These are phyloP conservation scores for Trichomonascaceae sp. DNA, from an alignment of 1,139 yeast species.

Conservation along the genomic window DNA sequence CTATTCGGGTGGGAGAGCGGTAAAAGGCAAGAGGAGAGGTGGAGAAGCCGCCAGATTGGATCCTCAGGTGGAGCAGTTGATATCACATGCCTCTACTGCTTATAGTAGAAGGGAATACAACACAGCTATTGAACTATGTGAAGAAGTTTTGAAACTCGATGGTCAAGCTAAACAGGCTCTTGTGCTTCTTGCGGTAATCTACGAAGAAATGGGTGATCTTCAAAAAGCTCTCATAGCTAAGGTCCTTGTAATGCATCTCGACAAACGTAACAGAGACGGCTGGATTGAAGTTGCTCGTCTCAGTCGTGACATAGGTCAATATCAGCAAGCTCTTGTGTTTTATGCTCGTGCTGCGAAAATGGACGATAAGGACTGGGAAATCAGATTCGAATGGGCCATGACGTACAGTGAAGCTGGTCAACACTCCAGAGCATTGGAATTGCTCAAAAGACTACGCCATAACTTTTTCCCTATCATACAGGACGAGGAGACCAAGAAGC, in stretches of 20 bases:
- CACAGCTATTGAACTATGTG: slow-evolving; percentile 58
- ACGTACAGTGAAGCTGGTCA: slow-evolving; percentile 61
- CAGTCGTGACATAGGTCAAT: slow-evolving; percentile 63
- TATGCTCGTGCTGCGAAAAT: slow-evolving; percentile 35
- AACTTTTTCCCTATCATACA: slow-evolving; percentile 43
- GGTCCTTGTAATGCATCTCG: slow-evolving; percentile 78
- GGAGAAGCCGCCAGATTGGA: slow-evolving; percentile 13
- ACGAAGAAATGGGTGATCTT: slow-evolving; percentile 57
- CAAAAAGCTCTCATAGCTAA: slow-evolving; percentile 76
- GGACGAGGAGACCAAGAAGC: slow-evolving; percentile 37
- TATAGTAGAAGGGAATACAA: slow-evolving; percentile 40
- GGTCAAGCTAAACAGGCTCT: slow-evolving; percentile 77
- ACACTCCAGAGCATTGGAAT: slow-evolving; percentile 67
- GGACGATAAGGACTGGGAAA: slow-evolving; percentile 23
- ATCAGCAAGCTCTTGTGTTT: slow-evolving; percentile 78
- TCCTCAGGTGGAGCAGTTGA: slow-evolving; percentile 18
- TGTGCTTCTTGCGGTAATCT: slow-evolving; percentile 79
- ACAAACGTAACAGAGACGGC: slow-evolving; percentile 68
- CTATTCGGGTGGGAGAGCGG: slow-evolving; percentile 6
- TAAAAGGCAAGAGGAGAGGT: slow-evolving; percentile 3
- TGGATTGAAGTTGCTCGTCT: slow-evolving; percentile 83
- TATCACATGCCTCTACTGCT: slow-evolving; percentile 15
- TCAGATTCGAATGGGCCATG: slow-evolving; percentile 44
- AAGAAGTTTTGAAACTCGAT: slow-evolving; percentile 72
- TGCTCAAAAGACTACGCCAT: slow-evolving; percentile 57